Evolutionary conservation across 2,329 filamentous ascomycete species (phyloP), one percentile per base, ranked within the genome.

Genomic region (Keithomyces neogunnii): DNA sequence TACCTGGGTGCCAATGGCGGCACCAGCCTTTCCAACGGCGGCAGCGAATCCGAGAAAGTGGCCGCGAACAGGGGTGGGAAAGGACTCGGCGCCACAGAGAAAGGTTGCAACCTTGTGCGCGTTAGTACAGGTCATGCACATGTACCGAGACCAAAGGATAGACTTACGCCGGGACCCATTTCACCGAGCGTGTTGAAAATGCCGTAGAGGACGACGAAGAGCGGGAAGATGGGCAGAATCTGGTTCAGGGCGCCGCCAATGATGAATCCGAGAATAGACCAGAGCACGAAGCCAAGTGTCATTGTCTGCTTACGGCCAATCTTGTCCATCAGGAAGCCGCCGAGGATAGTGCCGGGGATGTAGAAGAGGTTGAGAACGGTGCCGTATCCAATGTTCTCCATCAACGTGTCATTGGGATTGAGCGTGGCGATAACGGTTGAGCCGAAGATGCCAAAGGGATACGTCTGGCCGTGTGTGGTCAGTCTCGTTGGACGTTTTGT

Each of bases 181-280:
- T 59, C 56, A 7, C 52, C 55, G 3, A 60, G 46, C 0, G 55
- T 48, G 43, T 75, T 72, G 63, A 78, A 73, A 2, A 78, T 63
- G 1, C 74, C 76, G 53, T 78, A 78, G 36, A 78, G 67, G 4
- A 77, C 66, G 8, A 78, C 68, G 54, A 78, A 78, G 0, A 76
- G 65, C 0, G 76, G 73, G 3, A 78, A 62, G 31, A 75, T 69
- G 32, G 65, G 66, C 3, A 69, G 73, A 49, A 78, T 69, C 11
- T 66, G 60, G 31, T 73, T 61, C 54, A 76, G 74, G 7, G 71
- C 63, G n/a, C 70, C 69, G 26, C 75, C 74, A 42, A 78, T 75
- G 50, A 73, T 72, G 45, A 78, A 67, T 0, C 73, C 75, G 29
- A 77, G 70, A 44, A 77, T 28, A 5, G 55, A 53, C 57, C 57